These are phyloP conservation scores for Bidens hawaiensis DNA, from an alignment of 140 eudicot species.

Conservation along the genomic window DNA sequence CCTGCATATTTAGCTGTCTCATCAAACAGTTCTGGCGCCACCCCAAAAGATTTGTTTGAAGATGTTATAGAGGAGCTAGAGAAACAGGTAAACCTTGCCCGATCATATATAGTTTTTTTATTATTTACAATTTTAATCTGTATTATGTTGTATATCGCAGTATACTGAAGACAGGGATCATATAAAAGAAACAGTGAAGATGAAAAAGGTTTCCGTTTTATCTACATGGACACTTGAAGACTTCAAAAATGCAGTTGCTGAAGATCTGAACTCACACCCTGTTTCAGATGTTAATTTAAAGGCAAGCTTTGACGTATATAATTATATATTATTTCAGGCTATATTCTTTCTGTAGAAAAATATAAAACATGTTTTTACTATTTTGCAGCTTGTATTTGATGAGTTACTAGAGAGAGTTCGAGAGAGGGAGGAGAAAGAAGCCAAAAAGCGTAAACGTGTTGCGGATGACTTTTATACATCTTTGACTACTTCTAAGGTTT, in stretches of 20 bases:
- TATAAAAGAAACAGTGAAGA: constrained; percentile 66
- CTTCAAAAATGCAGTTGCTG: constrained; percentile 55
- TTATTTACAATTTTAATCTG: too few relatives aligned
- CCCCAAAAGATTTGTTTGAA: constrained; percentile 88
- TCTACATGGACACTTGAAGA: constrained; percentile 73
- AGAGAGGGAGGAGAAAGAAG: constrained; percentile 93
- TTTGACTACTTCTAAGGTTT: constrained; percentile 46
- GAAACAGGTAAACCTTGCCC: constrained; percentile 49
- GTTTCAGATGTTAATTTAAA: constrained; percentile 73
- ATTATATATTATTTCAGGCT: neutral
- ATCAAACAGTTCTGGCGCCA: constrained; percentile 83
- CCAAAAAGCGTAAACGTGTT: constrained; percentile 85
- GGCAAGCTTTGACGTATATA: constrained; percentile 33
- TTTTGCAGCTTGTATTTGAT: constrained; percentile 74
- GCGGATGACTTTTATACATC: constrained; percentile 65
- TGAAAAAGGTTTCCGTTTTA: constrained; percentile 53
- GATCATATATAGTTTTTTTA: neutral
- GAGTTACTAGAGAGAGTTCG: constrained; percentile 74
- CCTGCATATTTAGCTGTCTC: constrained; percentile 81
- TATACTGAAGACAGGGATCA: constrained; percentile 62
- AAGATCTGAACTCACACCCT: constrained; percentile 34
- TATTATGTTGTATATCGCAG: constrained; percentile 33
- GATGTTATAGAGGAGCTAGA: constrained; percentile 85
- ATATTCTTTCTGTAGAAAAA: neutral
- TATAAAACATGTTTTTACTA: neutral